These are phyloP conservation scores for Cystoisospora suis DNA, from an alignment of 169 alveolate species.

Conservation along the genomic window DNA sequence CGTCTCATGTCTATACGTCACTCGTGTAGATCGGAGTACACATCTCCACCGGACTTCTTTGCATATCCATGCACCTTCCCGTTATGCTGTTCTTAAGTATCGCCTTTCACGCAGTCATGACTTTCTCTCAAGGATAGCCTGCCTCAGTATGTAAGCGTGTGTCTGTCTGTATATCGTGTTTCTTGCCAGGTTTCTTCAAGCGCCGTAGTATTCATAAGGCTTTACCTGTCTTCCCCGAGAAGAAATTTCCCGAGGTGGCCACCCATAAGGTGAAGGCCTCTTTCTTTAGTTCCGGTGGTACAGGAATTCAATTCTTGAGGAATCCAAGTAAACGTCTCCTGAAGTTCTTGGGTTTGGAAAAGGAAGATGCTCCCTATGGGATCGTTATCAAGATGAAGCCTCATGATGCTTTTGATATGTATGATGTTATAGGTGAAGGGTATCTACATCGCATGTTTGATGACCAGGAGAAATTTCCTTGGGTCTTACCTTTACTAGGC, in stretches of 20 bases:
- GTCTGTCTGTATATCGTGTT: neutral
- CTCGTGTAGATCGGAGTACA: too few species aligned
- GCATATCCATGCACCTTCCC: too few species aligned
- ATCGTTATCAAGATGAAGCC: neutral
- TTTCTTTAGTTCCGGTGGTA: neutral
- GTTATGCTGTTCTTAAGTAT: too few species aligned
- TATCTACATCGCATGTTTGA: conserved; percentile 12
- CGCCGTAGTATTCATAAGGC: neutral
- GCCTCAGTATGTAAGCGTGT: too few species aligned
- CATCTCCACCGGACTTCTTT: too few species aligned
- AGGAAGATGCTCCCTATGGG: conserved; percentile 8
- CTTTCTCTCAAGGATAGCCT: too few species aligned
- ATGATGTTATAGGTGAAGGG: neutral
- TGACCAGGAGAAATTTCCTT: neutral
- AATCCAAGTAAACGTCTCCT: neutral
- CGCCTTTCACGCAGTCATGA: too few species aligned
- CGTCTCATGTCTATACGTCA: too few species aligned
- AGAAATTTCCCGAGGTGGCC: neutral
- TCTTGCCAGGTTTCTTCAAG: neutral
- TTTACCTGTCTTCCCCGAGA: neutral
- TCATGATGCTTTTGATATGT: neutral
- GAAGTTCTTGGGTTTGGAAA: neutral
- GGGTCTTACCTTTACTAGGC: neutral
- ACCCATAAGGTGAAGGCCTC: neutral
- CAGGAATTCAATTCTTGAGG: neutral